Evolutionary conservation across 164 flowering plant genomes (phyloP).

Genomic region (Macadamia integrifolia): DNA sequence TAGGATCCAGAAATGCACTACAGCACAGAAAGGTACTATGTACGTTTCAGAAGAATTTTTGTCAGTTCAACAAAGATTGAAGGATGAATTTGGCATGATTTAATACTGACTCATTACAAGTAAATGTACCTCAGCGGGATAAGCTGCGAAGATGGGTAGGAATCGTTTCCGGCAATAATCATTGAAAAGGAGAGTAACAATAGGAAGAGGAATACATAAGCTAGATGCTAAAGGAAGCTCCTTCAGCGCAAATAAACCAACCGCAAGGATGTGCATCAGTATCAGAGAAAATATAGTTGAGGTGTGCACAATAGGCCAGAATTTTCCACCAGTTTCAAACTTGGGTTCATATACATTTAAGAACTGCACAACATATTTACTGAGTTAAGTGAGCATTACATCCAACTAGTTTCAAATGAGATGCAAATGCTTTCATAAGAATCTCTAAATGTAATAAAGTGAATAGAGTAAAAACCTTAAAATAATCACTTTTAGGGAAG

Average conservation of each 20-base stretch:
- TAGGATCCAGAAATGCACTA: no score
- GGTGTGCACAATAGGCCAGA: constrained; percentile 86
- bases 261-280: constrained; percentile 76
- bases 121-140: constrained; percentile 68
- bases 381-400: constrained; percentile 1
- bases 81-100: background rate
- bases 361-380: constrained; percentile 42
- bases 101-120: background rate
- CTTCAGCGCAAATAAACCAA: constrained; percentile 88
- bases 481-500: no score
- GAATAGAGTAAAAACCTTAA: no score
- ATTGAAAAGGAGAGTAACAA: constrained; percentile 71
- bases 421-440: no score
- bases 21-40: no score
- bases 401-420: background rate
- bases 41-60: no score
- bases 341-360: constrained; percentile 71
- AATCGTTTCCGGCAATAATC: constrained; percentile 82
- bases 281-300: constrained; percentile 72
- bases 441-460: background rate
- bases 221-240: constrained; percentile 73
- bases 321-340: constrained; percentile 76
- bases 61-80: no score
- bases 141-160: constrained; percentile 60
- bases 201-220: constrained; percentile 63